These are phyloP conservation scores for Apiotrichum sp. DNA, from an alignment of 1,284 basidiomycete species.

Conservation along the genomic window DNA sequence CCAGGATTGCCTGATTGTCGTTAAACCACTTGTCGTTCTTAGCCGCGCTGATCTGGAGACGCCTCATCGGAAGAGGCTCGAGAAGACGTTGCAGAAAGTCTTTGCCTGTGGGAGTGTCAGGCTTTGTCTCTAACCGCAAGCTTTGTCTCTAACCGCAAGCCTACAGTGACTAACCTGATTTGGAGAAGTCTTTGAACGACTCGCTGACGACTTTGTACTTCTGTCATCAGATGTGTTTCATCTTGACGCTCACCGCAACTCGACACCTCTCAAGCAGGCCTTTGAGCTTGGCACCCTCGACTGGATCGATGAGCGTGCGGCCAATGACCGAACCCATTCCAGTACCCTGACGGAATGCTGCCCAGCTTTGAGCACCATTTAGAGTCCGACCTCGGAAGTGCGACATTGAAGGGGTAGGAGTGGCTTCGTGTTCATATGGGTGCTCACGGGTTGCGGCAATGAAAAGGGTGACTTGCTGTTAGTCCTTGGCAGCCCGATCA, in stretches of 20 bases:
- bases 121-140: no score
- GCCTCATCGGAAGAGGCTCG: neutral
- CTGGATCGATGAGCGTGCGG: neutral
- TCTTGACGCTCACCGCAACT: neutral
- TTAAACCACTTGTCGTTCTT: constrained; percentile 8
- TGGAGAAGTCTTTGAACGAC: neutral
- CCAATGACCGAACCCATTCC: neutral
- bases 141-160: no score
- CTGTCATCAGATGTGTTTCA: neutral
- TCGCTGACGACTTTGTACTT: neutral
- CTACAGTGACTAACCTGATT: neutral
- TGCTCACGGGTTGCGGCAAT: neutral
- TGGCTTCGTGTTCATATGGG: constrained; percentile 8
- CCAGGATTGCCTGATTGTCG: neutral
- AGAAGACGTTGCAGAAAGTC: constrained; percentile 7
- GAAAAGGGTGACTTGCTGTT: constrained; percentile 11
- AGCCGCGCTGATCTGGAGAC: neutral
- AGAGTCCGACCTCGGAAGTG: neutral
- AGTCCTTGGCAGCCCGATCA: neutral
- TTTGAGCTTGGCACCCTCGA: neutral
- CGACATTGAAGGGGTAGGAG: neutral
- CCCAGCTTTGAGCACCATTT: neutral
- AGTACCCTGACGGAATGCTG: neutral
- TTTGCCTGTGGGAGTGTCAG: neutral
- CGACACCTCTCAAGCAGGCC: neutral